A percentile compares a stretch with the other conserved stretches of the same genome.
phyloP scores from a whole-genome alignment of 1,284 basidiomycete genomes.

The Volvariella volvacea region DNA sequence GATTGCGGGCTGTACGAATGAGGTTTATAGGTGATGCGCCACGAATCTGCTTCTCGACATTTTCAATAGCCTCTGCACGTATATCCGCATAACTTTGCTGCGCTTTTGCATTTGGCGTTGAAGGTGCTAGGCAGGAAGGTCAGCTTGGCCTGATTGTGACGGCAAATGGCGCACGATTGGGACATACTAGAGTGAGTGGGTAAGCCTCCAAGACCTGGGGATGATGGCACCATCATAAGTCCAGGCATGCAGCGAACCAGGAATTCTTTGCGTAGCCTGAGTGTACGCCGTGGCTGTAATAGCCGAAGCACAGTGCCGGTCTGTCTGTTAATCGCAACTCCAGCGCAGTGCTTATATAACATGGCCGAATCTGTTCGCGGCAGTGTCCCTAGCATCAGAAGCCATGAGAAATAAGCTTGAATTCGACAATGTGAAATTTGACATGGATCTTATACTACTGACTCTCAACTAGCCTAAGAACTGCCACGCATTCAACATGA shows the following conservation, averaged over 20 bases:
- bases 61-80: slow-evolving; percentile 54
- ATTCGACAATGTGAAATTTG: no score
- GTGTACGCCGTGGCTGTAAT: slow-evolving; percentile 7
- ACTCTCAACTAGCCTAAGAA: slow-evolving; percentile 35
- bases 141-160: background rate
- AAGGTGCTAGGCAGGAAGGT: background rate
- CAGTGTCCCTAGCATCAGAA: no score
- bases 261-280: no score
- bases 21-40: slow-evolving; percentile 50
- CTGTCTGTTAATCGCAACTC: no score
- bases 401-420: no score
- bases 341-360: no score
- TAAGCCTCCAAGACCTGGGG: slow-evolving; percentile 22
- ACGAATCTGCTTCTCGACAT: slow-evolving; percentile 43
- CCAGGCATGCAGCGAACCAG: slow-evolving; percentile 26
- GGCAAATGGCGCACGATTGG: background rate
- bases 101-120: slow-evolving; percentile 10
- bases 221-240: slow-evolving; percentile 26
- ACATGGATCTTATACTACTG: no score
- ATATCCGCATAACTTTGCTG: slow-evolving; percentile 52
- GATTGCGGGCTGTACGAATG: slow-evolving; percentile 52
- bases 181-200: slow-evolving; percentile 3
- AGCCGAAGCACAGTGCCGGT: slow-evolving; percentile 1
- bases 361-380: no score
- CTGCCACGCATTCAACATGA: slow-evolving; percentile 79